Evolutionary conservation across 2,329 filamentous ascomycete species (phyloP).

Genomic region (Alternaria sp.): DNA sequence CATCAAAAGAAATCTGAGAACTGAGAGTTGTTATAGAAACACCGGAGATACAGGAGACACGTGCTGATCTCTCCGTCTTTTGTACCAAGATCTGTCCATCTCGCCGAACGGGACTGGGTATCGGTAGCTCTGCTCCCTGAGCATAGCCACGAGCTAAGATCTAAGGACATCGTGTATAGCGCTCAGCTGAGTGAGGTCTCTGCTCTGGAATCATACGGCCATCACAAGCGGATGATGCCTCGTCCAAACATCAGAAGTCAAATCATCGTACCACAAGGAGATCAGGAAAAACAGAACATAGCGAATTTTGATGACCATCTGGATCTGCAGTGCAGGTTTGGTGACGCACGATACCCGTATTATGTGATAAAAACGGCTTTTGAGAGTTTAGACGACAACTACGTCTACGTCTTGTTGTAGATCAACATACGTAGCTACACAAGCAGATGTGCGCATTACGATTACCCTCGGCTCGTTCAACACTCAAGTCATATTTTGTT

Average conservation of each 20-base stretch:
- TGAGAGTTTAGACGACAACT: not conserved
- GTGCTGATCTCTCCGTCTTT: constrained; percentile 1
- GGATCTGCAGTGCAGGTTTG: constrained; percentile 5
- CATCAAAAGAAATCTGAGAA: not conserved
- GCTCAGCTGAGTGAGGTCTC: not conserved
- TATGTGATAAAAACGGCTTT: not conserved
- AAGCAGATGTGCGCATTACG: not conserved
- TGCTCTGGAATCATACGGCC: not conserved
- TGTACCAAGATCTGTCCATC: not conserved
- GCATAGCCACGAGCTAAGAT: not conserved
- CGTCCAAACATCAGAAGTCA: not conserved
- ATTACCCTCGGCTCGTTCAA: not conserved
- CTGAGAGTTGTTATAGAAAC: constrained; percentile 1
- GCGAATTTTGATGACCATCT: not conserved
- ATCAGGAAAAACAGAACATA: not conserved
- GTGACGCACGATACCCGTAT: not conserved
- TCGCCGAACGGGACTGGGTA: not conserved
- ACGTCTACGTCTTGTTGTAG: not conserved
- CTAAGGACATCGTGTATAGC: not conserved
- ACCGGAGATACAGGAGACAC: not conserved
- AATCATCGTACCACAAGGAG: not conserved
- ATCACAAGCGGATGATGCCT: not conserved
- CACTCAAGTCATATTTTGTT: not conserved
- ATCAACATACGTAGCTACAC: not conserved
- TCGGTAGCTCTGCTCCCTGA: not conserved